Base-by-base conservation (phyloP, 805 yeast species). In the Groenewaldozyma tartarivorans region DNA sequence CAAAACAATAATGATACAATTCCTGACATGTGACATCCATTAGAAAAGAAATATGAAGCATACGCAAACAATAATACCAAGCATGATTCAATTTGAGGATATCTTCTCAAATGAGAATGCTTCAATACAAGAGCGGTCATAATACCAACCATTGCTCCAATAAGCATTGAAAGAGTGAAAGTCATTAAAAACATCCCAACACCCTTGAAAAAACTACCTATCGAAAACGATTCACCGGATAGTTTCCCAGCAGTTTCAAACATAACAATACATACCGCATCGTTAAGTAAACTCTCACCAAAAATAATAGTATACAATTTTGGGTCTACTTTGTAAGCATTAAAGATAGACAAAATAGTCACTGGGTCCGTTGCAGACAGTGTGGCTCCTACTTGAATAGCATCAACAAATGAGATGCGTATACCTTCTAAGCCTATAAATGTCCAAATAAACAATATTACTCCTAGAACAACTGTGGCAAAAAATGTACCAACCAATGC, bases 21-120 rank as follows among this genome's bases (percentile, higher is more conserved):
- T 35, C 99, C 99, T 4, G 97, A 88, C 98, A 92, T 92, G 60
- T 94, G 98, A 54, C 97, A 94, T 38, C 98, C 99, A 56, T 92
- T 92, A 33, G 97, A 88, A 62, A 92, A 92, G 68, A 92, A 92
- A 62, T 92, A 92, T 0, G 96, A 86, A 54, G 87, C 95, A 59
- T 92, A 92, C 15, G 97, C 96, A 58, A 88, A 79, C 50, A 92
- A 64, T 35, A 92, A 64, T 21, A 92, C 94, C 41, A 92, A 60
- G 60, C 97, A 94, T 21, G 96, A 84, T 66, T 92, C 99, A 54
- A 92, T 85, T 59, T 87, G 94, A n/a, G 97, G 97, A 59, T 83
- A 86, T 52, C 97, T 69, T 64, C 97, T 72, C 38, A 92, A 79
- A 54, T 86, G 94, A 3, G 96, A 81, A 59, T 92, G 97, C 55